Base-by-base conservation (phyloP, 225 moss, liverwort and hornwort species). In the Takakia lepidozioides region DNA sequence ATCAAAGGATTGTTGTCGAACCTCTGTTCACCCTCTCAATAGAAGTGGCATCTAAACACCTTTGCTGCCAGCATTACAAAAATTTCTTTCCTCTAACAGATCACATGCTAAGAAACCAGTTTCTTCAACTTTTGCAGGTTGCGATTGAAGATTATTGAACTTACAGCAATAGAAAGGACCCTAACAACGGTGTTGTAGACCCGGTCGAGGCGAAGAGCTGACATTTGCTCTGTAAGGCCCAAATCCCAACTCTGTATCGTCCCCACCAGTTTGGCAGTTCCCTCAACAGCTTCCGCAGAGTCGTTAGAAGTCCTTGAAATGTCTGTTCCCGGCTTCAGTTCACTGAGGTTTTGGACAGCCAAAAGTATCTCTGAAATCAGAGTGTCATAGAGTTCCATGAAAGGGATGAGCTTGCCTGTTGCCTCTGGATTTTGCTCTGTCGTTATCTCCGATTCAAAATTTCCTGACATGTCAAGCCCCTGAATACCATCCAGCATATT, bases 301-400 rank as follows among this genome's bases (percentile, higher is more conserved):
- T 32, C 32, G 11, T 32, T 7, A 29, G 57, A 56, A 37, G 40
- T 17, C 36, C 52, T 42, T 28, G 29, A 34, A 37, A 51, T 29
- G 17, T 29, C 25, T 1, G 16, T 19, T 38, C 26, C 27, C 5
- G 35, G 46, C 24, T 59, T 49, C 44, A n/a, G n/a, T n/a, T n/a
- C n/a, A n/a, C 70, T 66, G 27, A 87, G 65, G 39, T 65, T 67
- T 46, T 93, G 93, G 27, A 93, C 88, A 56, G 80, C 85, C 53
- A 88, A 53, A 27, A 78, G 75, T 46, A 69, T 47, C 62, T 86
- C 88, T 25, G 65, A 64, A n/a, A 93, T 63, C 10, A 76, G 71
- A 36, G 71, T 73, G 28, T 73, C 71, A 38, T 71, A 75, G 13
- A 54, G 58, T 45, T 68, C 49, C 38, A 50, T 61, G 32, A 83